phyloP scores from a whole-genome alignment of 106 monocot genomes.

The Apostasia shenzhenica region DNA sequence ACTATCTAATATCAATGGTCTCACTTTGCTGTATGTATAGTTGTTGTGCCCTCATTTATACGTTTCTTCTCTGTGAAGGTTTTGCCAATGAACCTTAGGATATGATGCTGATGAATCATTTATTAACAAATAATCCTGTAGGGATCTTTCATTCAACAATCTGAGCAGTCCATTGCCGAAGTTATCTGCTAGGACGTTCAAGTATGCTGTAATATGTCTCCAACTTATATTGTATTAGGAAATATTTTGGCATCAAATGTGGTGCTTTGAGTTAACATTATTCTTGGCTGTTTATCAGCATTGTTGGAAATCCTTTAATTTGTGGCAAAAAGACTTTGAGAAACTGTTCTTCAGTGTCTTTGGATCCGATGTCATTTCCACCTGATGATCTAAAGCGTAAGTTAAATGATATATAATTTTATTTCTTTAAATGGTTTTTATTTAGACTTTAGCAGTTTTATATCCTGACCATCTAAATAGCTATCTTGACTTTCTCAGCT shows the following conservation, averaged over 20 bases:
- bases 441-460: background rate
- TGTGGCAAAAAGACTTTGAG: conserved; percentile 46
- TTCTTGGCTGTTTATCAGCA: conserved; percentile 32
- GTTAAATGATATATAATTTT: conserved; percentile 1
- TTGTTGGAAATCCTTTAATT: conserved; percentile 85
- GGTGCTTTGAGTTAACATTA: conserved; percentile 1
- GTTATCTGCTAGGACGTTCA: conserved; percentile 80
- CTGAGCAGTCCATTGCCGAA: conserved; percentile 71
- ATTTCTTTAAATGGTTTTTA: background rate
- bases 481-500: conserved; percentile 46
- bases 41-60: background rate
- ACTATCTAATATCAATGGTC: conserved; percentile 68
- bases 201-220: conserved; percentile 32
- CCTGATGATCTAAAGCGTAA: conserved; percentile 74
- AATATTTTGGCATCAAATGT: background rate
- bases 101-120: background rate
- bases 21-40: conserved; percentile 74
- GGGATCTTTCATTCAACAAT: conserved; percentile 95
- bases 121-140: conserved; percentile 13
- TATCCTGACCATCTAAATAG: conserved; percentile 12
- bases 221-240: background rate
- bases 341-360: conserved; percentile 77
- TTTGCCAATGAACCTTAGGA: background rate
- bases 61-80: conserved; percentile 1
- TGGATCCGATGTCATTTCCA: conserved; percentile 68